Evolutionary conservation across 2,329 filamentous ascomycete genomes (phyloP).

Genomic region (Beauveria brongniartii): DNA sequence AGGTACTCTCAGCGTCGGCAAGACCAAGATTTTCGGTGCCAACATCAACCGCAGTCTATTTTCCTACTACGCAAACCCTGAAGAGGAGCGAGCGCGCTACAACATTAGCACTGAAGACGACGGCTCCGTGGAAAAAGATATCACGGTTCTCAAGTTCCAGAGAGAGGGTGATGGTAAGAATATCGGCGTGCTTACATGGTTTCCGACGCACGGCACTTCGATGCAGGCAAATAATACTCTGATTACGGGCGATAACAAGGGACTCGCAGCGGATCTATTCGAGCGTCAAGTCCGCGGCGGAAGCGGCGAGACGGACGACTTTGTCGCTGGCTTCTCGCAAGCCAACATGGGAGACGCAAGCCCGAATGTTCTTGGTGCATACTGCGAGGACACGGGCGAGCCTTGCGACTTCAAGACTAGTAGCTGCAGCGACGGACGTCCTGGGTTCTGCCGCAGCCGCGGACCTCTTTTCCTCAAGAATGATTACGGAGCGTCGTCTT

Average conservation of each 20-base stretch:
- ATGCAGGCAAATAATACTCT: conserved; percentile 86
- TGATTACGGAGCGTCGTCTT: conserved; percentile 67
- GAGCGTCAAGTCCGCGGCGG: conserved; percentile 57
- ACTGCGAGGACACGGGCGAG: conserved; percentile 71
- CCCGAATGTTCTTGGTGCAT: conserved; percentile 76
- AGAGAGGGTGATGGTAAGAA: conserved; percentile 63
- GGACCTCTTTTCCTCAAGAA: conserved; percentile 58
- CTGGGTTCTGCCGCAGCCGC: conserved; percentile 60
- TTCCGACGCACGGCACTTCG: conserved; percentile 83
- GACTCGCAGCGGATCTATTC: conserved; percentile 75
- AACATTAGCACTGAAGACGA: conserved; percentile 28
- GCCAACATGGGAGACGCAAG: conserved; percentile 85
- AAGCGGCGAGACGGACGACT: conserved; percentile 52
- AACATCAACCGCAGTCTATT: conserved; percentile 81
- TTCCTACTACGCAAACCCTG: conserved; percentile 76
- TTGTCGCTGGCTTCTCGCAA: conserved; percentile 87
- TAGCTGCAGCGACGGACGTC: conserved; percentile 63
- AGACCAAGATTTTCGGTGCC: conserved; percentile 53
- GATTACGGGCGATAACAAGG: conserved; percentile 87
- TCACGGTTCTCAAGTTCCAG: conserved; percentile 71
- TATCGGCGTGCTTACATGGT: conserved; percentile 81
- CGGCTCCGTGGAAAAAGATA: conserved; percentile 58
- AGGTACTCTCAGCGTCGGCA: conserved; percentile 61
- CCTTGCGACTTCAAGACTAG: conserved; percentile 68
- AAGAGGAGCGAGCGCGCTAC: conserved; percentile 62